Evolutionary conservation across 176 grass and related monocot species (phyloP).

Genomic region (Puya raimondii): DNA sequence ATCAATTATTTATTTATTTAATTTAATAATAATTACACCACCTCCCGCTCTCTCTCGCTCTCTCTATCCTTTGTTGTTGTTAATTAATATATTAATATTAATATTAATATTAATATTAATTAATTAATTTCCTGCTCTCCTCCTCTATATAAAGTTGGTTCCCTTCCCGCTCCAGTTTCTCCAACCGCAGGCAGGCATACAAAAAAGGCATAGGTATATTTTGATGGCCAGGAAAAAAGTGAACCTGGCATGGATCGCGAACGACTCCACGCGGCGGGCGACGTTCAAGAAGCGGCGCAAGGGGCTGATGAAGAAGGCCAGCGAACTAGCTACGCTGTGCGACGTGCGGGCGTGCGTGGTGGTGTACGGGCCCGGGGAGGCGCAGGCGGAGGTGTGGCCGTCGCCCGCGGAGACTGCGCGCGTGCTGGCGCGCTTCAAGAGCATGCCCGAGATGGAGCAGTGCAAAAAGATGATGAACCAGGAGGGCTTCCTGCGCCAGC

Average conservation of each 20-base stretch:
- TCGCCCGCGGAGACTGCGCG: background rate
- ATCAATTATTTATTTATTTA: no score
- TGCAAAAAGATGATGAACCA: constrained; percentile 39
- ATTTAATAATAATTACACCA: background rate
- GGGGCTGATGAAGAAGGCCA: constrained; percentile 30
- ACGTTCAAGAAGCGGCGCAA: constrained; percentile 19
- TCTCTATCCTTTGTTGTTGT: background rate
- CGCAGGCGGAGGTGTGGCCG: constrained; percentile 20
- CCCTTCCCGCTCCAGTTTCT: no score
- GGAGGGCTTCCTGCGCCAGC: constrained; percentile 24
- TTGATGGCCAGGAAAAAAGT: constrained; percentile 35
- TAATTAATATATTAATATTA: no score
- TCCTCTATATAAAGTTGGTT: background rate
- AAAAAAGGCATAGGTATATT: no score
- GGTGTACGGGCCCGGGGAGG: constrained; percentile 18
- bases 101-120: no score
- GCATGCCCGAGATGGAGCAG: constrained; percentile 28
- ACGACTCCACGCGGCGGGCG: background rate
- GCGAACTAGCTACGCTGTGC: constrained; percentile 25
- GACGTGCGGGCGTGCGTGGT: constrained; percentile 16
- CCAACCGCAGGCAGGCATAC: background rate
- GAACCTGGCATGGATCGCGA: constrained; percentile 19
- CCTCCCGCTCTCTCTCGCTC: background rate
- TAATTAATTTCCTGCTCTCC: no score
- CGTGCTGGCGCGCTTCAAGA: constrained; percentile 17